phyloP scores from a whole-genome alignment of 164 flowering plant genomes.

The Tetracentron sinense region DNA sequence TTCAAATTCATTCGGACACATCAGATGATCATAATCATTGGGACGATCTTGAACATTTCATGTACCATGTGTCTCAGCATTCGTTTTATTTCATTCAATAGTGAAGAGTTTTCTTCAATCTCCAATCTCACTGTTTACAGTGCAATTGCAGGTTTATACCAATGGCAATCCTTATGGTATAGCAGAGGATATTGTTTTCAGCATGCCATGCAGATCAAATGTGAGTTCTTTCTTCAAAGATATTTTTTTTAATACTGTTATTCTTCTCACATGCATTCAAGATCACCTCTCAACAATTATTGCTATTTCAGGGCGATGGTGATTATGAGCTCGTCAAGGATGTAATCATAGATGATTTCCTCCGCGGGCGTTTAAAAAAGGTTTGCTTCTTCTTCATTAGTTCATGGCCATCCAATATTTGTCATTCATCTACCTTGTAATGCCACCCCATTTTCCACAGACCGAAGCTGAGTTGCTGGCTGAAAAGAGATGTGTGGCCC shows the following conservation, averaged over 20 bases:
- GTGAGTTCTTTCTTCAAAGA: constrained; percentile 29
- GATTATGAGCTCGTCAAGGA: constrained; percentile 88
- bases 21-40: background rate
- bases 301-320: constrained; percentile 68
- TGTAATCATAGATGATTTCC: constrained; percentile 78
- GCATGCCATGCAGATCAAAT: constrained; percentile 99
- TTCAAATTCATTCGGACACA: no score
- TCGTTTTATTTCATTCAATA: background rate
- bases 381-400: constrained; percentile 27
- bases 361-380: constrained; percentile 62
- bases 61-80: background rate
- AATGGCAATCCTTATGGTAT: constrained; percentile 94
- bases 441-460: constrained; percentile 33
- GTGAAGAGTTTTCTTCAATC: background rate
- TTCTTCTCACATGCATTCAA: background rate
- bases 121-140: constrained; percentile 9
- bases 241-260: background rate
- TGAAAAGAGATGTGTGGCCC: constrained; percentile 91
- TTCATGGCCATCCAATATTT: background rate
- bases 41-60: background rate
- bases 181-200: constrained; percentile 88
- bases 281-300: background rate
- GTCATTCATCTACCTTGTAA: background rate
- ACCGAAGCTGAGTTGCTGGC: constrained; percentile 90
- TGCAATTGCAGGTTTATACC: constrained; percentile 70